Evolutionary conservation across 257 asterid species (phyloP).

Genomic region (Solanum lignicaule): DNA sequence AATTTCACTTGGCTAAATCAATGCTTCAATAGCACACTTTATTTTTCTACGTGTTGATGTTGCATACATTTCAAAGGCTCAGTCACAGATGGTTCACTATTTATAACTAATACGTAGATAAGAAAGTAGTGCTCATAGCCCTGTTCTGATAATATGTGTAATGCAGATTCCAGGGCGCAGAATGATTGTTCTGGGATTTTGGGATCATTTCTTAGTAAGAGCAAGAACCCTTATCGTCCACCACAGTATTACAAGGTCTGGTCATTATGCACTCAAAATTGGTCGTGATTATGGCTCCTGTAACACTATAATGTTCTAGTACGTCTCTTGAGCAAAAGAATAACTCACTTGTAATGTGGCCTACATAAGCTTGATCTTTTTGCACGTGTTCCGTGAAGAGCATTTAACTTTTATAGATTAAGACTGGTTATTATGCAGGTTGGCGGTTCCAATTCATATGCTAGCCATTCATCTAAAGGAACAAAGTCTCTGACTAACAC

Average conservation of each 20-base stretch:
- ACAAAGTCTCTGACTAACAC: neutral
- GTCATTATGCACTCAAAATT: neutral
- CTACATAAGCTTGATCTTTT: neutral
- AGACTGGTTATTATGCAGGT: constrained; percentile 4
- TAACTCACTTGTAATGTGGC: neutral
- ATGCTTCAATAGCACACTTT: neutral
- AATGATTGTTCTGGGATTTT: constrained; percentile 4
- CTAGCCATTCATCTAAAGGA: neutral
- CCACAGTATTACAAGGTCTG: constrained; percentile 42
- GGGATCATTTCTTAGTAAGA: constrained; percentile 25
- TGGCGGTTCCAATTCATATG: neutral
- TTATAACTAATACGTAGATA: neutral
- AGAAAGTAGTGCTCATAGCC: neutral
- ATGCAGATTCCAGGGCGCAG: neutral
- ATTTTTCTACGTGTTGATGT: neutral
- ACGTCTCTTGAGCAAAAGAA: neutral
- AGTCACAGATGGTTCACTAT: neutral
- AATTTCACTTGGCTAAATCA: neutral
- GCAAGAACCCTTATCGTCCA: constrained; percentile 51
- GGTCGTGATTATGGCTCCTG: neutral
- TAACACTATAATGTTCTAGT: neutral
- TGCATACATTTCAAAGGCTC: neutral
- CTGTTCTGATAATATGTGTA: neutral
- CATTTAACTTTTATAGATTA: neutral
- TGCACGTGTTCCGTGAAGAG: neutral